Base-by-base conservation (phyloP, 129 eudicot species). In the Smallanthus sonchifolius region DNA sequence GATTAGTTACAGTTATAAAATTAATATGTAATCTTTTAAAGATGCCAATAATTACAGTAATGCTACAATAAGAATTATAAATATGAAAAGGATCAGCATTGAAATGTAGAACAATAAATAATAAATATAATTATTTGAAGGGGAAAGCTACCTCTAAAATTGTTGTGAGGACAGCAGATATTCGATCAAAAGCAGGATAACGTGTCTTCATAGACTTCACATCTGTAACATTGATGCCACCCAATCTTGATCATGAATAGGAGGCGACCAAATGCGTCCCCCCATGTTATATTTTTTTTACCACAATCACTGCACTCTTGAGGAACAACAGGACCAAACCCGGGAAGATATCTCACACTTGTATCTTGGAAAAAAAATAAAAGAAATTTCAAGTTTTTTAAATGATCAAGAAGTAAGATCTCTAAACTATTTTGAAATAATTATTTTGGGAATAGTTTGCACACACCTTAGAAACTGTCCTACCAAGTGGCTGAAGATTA, bases 191-290 rank as follows among this genome's bases (percentile, higher is more conserved):
- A 54, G 99, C 99, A 70, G 99, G 99, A 83, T 91, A 95, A 5
- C 88, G 81, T 8, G 84, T 85, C 77, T 88, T 86, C 88, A 80
- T 83, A 11, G 81, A 84, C 70, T 95, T 88, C 52, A 95, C 92
- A 76, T 84, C 95, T 39, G 85, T 73, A 91, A 83, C 11, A 95
- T 85, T 70, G 97, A 82, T 45, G 84, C 71, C 35, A 95, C 97
- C 99, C 99, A 95, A 47, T 95, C 99, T 85, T 85, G 91, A 81
- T 95, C 99, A 71, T 95, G 99, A 68, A 95, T 95, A 30, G 99
- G 97, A 72, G 99, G 97, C 6, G 97, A 95, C 99, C 99, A 95
- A 70, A 95, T 88, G 52, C 97, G 99, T 20, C 97, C 99, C 17
- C 99, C 99, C 99, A 95, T 88, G 71, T 91, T 91, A 68, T 71